These are phyloP conservation scores for Fusarium goolgardi DNA, from an alignment of 2,329 filamentous ascomycete species.

Conservation along the genomic window DNA sequence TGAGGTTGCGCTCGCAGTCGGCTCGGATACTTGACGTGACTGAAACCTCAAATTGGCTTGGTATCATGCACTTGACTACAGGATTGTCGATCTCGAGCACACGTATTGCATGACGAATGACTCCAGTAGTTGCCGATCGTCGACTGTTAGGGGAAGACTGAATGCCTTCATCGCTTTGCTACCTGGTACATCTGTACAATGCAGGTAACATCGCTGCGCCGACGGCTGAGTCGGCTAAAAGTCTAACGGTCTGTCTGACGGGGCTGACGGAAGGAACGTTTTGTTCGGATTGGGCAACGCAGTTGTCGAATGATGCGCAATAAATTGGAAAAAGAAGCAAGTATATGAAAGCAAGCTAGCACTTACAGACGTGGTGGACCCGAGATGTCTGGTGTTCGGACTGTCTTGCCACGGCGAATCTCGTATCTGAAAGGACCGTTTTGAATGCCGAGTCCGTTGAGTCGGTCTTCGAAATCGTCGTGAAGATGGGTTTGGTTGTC, in stretches of 20 bases:
- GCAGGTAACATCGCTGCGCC: constrained; percentile 24
- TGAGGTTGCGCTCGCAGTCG: not conserved
- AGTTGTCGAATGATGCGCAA: not conserved
- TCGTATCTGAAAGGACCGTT: constrained; percentile 49
- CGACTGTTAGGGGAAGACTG: not conserved
- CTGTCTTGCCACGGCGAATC: constrained; percentile 50
- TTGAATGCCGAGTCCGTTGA: constrained; percentile 48
- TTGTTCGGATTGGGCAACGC: constrained; percentile 1
- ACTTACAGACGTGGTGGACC: constrained; percentile 49
- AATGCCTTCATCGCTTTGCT: constrained; percentile 24
- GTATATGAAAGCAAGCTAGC: constrained; percentile 16
- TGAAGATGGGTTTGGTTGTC: constrained; percentile 37
- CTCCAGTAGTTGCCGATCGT: constrained; percentile 10
- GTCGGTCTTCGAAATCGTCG: constrained; percentile 45
- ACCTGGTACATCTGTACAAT: constrained; percentile 12
- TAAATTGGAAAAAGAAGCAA: constrained; percentile 6
- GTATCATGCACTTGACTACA: constrained; percentile 13
- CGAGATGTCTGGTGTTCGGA: constrained; percentile 43
- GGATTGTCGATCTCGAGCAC: constrained; percentile 11
- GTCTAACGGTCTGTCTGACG: constrained; percentile 21
- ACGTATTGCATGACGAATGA: constrained; percentile 30
- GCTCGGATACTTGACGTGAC: constrained; percentile 2
- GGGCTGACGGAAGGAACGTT: not conserved
- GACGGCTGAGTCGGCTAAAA: constrained; percentile 10
- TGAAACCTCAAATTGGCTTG: constrained; percentile 12